Evolutionary conservation across 306 rosid species (phyloP), one percentile per base, ranked within the genome.

Genomic region (Castanea mollissima): DNA sequence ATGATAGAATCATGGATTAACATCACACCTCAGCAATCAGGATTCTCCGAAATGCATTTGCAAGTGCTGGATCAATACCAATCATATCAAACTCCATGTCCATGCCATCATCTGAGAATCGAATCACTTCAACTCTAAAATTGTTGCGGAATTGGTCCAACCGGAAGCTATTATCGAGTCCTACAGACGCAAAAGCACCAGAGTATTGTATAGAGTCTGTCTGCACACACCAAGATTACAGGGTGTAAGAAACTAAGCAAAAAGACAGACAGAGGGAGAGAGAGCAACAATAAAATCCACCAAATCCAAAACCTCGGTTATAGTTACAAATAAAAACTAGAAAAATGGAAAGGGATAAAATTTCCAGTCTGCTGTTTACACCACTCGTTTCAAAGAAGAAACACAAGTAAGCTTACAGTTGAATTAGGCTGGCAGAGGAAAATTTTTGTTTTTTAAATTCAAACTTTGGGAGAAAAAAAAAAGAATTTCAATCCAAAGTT

Each of bases 31-130:
- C 99, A 32, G 99, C 63, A 75, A 95, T 95, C 74, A 95, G 96
- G 76, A 95, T 95, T 77, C 99, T 86, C 79, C 99, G 81, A 87
- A 95, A 95, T 4, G 99, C 96, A 81, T 95, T 95, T 52, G 98
- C 99, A 75, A 95, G 41, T 29, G 99, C 86, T 1, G 97, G 99
- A 80, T 95, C 99, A 76, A 95, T 90, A 19, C 98, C 99, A 74
- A 95, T 90, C 97, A 93, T 90, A 80, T 95, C 99, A 77, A 95
- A 95, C 85, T 93, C 98, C 34, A 95, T 87, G 35, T 86, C 94
- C 34, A 95, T 85, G 35, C 85, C 94, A 13, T 90, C 91, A 46
- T 83, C 87, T 0, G 86, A 84, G 3, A 90, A 70, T 38, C 76
- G 78, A 38, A 81, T 89, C 77, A 95, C 97, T 85, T 95, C 90